Evolutionary conservation across 345 rosid genomes (phyloP).

Genomic region (Arabidopsis arenosa): DNA sequence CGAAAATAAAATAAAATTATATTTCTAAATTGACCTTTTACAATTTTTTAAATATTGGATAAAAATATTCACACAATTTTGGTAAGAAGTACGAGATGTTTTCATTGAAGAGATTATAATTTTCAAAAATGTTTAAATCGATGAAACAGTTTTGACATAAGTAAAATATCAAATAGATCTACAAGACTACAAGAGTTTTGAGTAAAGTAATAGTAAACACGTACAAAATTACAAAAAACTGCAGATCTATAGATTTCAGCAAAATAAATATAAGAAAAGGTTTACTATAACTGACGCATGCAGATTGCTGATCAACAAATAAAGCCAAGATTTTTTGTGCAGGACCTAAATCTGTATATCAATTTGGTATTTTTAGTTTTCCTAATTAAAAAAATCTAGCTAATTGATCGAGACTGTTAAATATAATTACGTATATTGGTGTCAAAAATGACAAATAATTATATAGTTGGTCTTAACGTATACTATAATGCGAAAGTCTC

Average conservation of each 20-base stretch:
- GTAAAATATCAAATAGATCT: background rate
- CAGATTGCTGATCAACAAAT: conserved; percentile 26
- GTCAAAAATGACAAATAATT: background rate
- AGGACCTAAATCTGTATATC: background rate
- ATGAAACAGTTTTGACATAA: background rate
- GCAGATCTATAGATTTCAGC: conserved; percentile 10
- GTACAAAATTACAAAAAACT: conserved; percentile 4
- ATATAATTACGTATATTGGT: background rate
- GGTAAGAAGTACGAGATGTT: background rate
- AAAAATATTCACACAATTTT: background rate
- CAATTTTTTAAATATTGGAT: background rate
- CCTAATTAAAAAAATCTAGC: background rate
- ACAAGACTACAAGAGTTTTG: background rate
- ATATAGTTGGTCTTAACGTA: background rate
- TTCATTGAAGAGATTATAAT: background rate
- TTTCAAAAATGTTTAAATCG: background rate
- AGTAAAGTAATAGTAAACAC: background rate
- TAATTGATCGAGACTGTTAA: background rate
- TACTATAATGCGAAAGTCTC: background rate
- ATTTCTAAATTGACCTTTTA: background rate
- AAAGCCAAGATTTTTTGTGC: conserved; percentile 31
- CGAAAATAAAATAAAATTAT: background rate
- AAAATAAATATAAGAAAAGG: conserved; percentile 1
- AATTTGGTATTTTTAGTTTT: background rate
- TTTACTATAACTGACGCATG: conserved; percentile 4